Evolutionary conservation across 768 basidiomycete species (phyloP), one percentile per base, ranked within the genome.

Genomic region (Butyriboletus loyo): DNA sequence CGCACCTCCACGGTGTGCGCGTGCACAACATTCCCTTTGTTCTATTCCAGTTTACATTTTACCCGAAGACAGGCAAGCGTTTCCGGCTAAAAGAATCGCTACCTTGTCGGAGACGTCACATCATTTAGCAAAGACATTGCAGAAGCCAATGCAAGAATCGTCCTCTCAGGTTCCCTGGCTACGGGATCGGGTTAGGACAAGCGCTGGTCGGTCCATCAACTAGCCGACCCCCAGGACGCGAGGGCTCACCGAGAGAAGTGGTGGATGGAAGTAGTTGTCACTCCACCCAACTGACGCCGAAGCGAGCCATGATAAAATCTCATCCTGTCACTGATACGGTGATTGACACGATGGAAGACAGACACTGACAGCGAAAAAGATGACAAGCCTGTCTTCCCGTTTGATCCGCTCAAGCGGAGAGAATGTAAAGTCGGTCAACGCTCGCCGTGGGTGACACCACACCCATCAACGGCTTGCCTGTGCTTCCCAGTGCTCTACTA

Each of bases 81-180:
- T 30, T 14, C 27, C 14, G 35, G 25, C 13, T 24, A 25, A 24
- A 27, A 37, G 35, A n/a, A 35, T 50, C 51, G 52, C 61, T 61
- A 51, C 1, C 1, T 19, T 52, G 24, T 50, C 60, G 60, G 60
- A 62, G 51, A 24, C 60, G 55, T 51, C 34, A 15, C 35, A 42
- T 28, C 46, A 32, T 54, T 34, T 17, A 42, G 46, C 30, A 34
- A 28, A 10, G 39, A 22, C 11, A 3, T 10, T 14, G 32, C 43
- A 24, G n/a, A 40, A 40, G n/a, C 35, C 27, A 24, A 46, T 57
- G 48, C 5, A 46, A 49, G 19, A 50, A 53, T 53, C 38, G 38
- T 41, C 59, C 32, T 32, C 39, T 15, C 9, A 21, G 39, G 14
- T 35, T 15, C n/a, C 25, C 50, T 36, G 49, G 11, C 46, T 17